These are phyloP conservation scores for Betula pendula DNA, from an alignment of 306 rosid species.

Conservation along the genomic window DNA sequence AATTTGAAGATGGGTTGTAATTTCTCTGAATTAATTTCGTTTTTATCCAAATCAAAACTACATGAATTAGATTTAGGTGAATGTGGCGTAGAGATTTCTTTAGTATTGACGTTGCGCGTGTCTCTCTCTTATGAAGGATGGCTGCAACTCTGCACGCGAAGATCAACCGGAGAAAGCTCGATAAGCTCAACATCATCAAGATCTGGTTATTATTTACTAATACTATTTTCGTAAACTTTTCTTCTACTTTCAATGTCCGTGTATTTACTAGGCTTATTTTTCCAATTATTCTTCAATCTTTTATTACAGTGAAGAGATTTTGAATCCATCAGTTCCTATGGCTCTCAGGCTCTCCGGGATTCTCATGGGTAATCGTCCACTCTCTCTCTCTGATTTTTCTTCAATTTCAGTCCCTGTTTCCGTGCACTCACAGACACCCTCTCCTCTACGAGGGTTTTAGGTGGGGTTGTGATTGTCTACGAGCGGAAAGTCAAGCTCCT, in stretches of 20 bases:
- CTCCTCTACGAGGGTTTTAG: conserved; percentile 39
- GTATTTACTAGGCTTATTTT: background rate
- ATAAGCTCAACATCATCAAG: conserved; percentile 62
- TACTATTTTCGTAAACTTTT: background rate
- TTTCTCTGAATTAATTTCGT: background rate
- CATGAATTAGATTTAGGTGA: background rate
- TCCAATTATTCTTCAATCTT: background rate
- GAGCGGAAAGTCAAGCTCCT: conserved; percentile 87
- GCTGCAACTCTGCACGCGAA: conserved; percentile 64
- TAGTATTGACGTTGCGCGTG: background rate
- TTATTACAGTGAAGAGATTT: conserved; percentile 72
- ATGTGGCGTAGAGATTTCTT: background rate
- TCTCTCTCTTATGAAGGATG: conserved; percentile 33
- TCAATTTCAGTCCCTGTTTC: conserved; percentile 3
- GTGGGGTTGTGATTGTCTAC: conserved; percentile 88
- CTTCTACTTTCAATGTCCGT: background rate
- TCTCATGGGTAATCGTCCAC: conserved; percentile 74
- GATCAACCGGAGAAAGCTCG: conserved; percentile 69
- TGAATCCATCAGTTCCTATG: conserved; percentile 89
- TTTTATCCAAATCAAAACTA: background rate
- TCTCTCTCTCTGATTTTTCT: background rate
- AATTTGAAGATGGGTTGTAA: conserved; percentile 1
- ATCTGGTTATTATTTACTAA: conserved; percentile 51
- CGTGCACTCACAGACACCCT: conserved; percentile 12
- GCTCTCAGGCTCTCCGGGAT: conserved; percentile 93